Percentiles rank a stretch among this genome's conserved stretches.
phyloP scores from a whole-genome alignment of 306 rosid species.

The Prunus armeniaca region DNA sequence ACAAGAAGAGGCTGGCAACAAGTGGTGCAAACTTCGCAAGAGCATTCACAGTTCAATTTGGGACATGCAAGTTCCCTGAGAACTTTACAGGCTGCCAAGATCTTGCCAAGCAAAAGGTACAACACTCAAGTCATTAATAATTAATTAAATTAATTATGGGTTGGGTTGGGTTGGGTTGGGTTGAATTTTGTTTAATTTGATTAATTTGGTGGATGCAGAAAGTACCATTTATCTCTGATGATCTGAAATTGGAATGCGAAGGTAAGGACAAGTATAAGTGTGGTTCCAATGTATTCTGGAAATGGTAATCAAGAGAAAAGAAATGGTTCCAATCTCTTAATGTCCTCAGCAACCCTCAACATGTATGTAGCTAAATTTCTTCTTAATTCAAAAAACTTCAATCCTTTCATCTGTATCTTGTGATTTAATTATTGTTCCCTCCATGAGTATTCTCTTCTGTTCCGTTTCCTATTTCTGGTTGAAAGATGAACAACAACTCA shows the following conservation, averaged over 20 bases:
- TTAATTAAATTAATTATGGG: neutral
- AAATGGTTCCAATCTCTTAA: neutral
- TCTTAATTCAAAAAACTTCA: neutral
- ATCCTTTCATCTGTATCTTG: neutral
- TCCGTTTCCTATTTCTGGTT: neutral
- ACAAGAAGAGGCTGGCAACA: conserved; percentile 91
- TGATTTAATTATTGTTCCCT: too few relatives aligned
- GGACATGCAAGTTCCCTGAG: conserved; percentile 99
- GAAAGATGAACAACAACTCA: neutral
- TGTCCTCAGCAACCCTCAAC: neutral
- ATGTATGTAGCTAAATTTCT: neutral
- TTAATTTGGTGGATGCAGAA: conserved; percentile 48
- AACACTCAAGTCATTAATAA: too few relatives aligned
- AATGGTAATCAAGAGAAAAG: conserved; percentile 55
- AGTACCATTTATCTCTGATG: conserved; percentile 80
- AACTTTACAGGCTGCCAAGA: conserved; percentile 99
- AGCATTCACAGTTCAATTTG: conserved; percentile 92
- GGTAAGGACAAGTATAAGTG: conserved; percentile 98
- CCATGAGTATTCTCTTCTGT: neutral
- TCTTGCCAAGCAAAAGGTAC: conserved; percentile 94
- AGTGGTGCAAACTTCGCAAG: conserved; percentile 95
- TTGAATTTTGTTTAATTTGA: neutral
- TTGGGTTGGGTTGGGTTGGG: neutral
- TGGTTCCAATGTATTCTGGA: conserved; percentile 99
- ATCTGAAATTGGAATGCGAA: conserved; percentile 83